Evolutionary conservation across 2,329 filamentous ascomycete genomes (phyloP).

Genomic region (Paecilomyces dactylethromorphus): DNA sequence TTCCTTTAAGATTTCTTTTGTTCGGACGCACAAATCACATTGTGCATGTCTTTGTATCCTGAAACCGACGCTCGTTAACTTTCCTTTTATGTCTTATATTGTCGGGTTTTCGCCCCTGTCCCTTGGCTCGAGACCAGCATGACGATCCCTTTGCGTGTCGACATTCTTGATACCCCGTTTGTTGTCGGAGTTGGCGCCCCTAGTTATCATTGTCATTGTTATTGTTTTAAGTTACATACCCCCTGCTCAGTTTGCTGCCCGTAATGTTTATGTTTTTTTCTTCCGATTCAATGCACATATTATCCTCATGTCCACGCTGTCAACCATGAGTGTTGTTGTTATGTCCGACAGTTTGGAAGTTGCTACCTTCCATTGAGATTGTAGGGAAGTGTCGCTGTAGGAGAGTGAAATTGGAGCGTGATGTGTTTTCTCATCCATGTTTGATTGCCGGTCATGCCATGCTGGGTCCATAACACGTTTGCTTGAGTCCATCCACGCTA

Average conservation of each 20-base stretch:
- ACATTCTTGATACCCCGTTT: not conserved
- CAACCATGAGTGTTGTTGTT: not conserved
- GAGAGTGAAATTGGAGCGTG: not conserved
- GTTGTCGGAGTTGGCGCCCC: not conserved
- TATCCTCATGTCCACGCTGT: not conserved
- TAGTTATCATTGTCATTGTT: slow-evolving; percentile 2
- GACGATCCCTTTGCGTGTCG: not conserved
- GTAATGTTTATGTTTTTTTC: slow-evolving; percentile 4
- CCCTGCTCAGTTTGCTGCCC: not conserved
- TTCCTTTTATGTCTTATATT: not conserved
- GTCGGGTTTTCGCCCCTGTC: not conserved
- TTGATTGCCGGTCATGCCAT: not conserved
- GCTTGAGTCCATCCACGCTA: not conserved
- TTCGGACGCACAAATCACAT: not conserved
- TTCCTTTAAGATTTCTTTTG: not conserved
- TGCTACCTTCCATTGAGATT: not conserved
- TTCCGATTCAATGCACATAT: slow-evolving; percentile 13
- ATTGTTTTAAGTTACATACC: slow-evolving; percentile 1
- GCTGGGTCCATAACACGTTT: not conserved
- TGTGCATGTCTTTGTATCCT: not conserved
- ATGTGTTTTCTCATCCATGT: not conserved
- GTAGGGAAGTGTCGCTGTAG: not conserved
- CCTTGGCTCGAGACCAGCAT: not conserved
- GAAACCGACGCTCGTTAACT: not conserved
- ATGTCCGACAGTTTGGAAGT: not conserved